Conservation (phyloP, 192 early-diverging fungal species). For the Linnemannia elongata region DNA sequence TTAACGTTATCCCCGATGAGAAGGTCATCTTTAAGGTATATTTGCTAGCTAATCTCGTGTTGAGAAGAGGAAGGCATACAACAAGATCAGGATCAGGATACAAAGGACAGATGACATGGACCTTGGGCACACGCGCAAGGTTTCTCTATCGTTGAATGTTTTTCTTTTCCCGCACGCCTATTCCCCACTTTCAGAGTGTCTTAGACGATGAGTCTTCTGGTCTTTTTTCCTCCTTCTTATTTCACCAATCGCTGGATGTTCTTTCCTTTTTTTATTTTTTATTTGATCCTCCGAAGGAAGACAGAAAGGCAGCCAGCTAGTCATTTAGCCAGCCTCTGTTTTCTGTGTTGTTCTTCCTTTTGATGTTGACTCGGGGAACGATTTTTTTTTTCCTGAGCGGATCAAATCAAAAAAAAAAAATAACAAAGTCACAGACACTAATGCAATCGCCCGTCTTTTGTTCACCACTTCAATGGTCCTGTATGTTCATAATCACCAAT, state of each 20-base stretch:
- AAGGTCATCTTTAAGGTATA: constrained; percentile 76
- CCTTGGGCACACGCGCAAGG: background rate
- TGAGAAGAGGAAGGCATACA: background rate
- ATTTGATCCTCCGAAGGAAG: constrained; percentile 7
- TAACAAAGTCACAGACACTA: constrained; percentile 12
- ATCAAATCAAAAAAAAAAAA: constrained; percentile 22
- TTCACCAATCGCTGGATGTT: background rate
- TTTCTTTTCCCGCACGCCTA: background rate
- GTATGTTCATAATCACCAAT: background rate
- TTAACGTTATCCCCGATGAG: constrained; percentile 73
- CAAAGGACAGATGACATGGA: background rate
- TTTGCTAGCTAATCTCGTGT: background rate
- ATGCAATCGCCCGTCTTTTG: background rate
- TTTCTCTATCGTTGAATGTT: background rate
- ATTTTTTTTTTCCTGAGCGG: constrained; percentile 4
- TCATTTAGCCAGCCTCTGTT: background rate
- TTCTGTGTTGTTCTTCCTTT: background rate
- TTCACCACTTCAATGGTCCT: background rate
- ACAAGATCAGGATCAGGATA: background rate
- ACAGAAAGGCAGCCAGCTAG: background rate
- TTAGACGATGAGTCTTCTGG: background rate
- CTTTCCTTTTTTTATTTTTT: background rate
- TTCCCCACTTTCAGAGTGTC: background rate
- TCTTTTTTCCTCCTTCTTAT: background rate
- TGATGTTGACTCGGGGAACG: background rate